Conservation (phyloP, 2,329 filamentous ascomycete genomes). For the Calcarisporium arbuscula region DNA sequence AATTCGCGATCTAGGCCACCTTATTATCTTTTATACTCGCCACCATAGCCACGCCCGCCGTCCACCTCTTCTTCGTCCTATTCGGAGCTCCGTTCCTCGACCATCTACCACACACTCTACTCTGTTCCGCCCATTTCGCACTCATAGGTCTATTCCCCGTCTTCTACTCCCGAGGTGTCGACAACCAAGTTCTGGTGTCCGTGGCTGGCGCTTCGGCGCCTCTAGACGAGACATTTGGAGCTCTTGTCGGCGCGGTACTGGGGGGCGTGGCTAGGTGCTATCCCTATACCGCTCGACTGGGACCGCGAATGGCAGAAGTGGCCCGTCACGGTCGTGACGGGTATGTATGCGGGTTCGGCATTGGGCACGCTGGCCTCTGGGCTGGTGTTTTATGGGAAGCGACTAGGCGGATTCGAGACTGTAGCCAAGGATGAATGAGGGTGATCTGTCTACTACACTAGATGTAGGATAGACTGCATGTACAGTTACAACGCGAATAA, state of each 20-base stretch:
- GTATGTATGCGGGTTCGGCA: constrained; percentile 72
- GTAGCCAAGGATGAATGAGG: constrained; percentile 22
- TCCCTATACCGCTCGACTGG: constrained; percentile 96
- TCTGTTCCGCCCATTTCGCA: constrained; percentile 76
- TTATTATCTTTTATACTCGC: constrained; percentile 52
- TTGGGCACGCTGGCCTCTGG: constrained; percentile 61
- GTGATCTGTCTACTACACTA: too few relatives aligned
- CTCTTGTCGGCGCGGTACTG: constrained; percentile 66
- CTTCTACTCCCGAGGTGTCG: constrained; percentile 80
- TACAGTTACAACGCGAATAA: background rate
- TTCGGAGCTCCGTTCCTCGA: constrained; percentile 88
- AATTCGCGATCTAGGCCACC: constrained; percentile 27
- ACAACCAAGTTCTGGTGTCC: constrained; percentile 62
- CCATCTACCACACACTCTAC: constrained; percentile 69
- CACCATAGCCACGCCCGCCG: constrained; percentile 58
- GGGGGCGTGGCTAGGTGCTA: constrained; percentile 90
- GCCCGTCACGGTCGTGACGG: constrained; percentile 85
- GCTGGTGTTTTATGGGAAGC: constrained; percentile 39
- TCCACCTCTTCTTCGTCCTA: constrained; percentile 65
- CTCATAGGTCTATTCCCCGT: constrained; percentile 73
- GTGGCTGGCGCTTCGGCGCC: constrained; percentile 63
- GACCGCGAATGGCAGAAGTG: constrained; percentile 99
- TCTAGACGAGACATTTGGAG: constrained; percentile 79
- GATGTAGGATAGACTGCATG: too few relatives aligned
- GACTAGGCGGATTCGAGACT: constrained; percentile 22